Evolutionary conservation across 1,139 yeast species (phyloP), one percentile per base, ranked within the genome.

Genomic region (Spencermartinsiella ligniputridi): DNA sequence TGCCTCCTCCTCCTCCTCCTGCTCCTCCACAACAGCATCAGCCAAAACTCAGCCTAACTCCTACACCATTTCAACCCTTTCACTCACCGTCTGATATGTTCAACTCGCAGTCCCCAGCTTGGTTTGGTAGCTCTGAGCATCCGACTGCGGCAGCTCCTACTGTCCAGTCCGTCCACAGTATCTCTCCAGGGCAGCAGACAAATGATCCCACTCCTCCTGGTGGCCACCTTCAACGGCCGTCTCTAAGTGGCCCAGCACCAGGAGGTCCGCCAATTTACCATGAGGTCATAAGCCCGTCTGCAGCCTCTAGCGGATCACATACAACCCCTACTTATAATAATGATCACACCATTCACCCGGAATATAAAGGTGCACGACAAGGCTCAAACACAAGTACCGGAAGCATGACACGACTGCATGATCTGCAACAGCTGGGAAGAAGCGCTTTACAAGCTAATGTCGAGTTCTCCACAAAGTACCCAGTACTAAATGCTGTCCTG

Each of bases 401-500:
- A 4, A 27, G 32, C 15, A n/a, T n/a, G 32, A 27, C 8, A 5
- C 32, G 32, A 5, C 15, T 27, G 13, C 32, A 9, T n/a, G 32
- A 27, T 15, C 32, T 27, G 6, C 8, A 27, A 9, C 32, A 27
- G n/a, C 32, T 27, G 32, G 32, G 32, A 9, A 6, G 32, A 15
- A 27, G 32, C 32, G 15, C 15, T n/a, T 8, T 27, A 5, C 8
- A n/a, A 5, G 15, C 5, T n/a, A 27, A 27, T 15, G 32, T 27
- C 15, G 32, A 27, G n/a, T 27, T 8, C n/a, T 27, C 32, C 8
- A 6, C 22, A 33, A 51, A 49, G 37, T 67, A 61, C 41, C 67
- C 68, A 1, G 54, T 66, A 2, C 48, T 56, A 12, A 46, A 48
- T 3, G 52, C 59, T 4, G 51, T 68, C 4, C 36, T 52, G 12